Evolutionary conservation across 352 stramenopile species (phyloP).

Genomic region (Aphanomyces stellatus): DNA sequence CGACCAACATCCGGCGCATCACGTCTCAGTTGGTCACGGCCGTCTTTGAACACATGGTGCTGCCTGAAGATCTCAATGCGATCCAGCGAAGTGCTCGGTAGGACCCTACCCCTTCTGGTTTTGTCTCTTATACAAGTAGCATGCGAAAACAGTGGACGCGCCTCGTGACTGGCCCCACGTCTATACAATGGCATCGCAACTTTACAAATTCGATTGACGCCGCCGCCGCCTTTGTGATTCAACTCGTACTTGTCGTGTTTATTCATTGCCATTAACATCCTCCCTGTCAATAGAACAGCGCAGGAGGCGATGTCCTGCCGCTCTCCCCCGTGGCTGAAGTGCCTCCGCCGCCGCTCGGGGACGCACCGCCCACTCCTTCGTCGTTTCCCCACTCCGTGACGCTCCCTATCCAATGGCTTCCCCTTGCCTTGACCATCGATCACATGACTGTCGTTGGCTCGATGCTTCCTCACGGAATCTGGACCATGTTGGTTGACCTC

Average conservation of each 20-base stretch:
- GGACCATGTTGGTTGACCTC: slow-evolving; percentile 25
- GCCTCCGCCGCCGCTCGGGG: no score
- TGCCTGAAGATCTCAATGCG: slow-evolving; percentile 11
- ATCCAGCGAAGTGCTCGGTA: slow-evolving; percentile 11
- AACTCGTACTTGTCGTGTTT: slow-evolving; percentile 1
- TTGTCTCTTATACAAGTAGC: no score
- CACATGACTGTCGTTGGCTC: slow-evolving; percentile 3
- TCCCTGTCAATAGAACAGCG: no score
- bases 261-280: no score
- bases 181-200: slow-evolving; percentile 62
- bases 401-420: slow-evolving; percentile 42
- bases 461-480: slow-evolving; percentile 35
- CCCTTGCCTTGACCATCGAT: background rate
- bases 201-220: background rate
- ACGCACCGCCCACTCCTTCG: no score
- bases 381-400: no score
- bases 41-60: slow-evolving; percentile 2
- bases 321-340: no score
- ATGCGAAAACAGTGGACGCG: slow-evolving; percentile 77
- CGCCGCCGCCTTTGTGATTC: background rate
- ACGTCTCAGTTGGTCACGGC: background rate
- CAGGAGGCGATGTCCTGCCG: no score
- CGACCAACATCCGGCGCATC: no score
- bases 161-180: no score
- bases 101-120: no score